Percentiles rank a stretch among this genome's conserved stretches.
Conservation (phyloP, 306 rosid species). For the Prinsepia uniflora region DNA sequence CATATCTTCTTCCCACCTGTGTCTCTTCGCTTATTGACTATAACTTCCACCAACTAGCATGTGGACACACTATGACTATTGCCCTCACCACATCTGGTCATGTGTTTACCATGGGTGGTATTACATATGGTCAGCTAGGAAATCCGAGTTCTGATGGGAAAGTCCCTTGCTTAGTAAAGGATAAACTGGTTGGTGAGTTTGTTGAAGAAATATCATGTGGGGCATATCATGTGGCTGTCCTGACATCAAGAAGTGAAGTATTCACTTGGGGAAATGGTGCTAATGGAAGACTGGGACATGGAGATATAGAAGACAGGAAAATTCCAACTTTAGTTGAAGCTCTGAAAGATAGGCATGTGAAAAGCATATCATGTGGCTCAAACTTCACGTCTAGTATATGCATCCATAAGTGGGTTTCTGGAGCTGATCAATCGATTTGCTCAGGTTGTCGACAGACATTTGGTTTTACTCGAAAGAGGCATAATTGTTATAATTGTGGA, state of each 20-base stretch:
- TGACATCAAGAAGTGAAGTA: slow-evolving; percentile 92
- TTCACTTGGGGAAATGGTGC: slow-evolving; percentile 96
- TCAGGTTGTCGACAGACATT: slow-evolving; percentile 88
- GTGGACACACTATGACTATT: slow-evolving; percentile 78
- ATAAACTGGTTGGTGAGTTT: slow-evolving; percentile 74
- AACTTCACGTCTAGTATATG: slow-evolving; percentile 78
- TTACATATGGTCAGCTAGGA: slow-evolving; percentile 77
- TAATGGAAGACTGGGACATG: slow-evolving; percentile 93
- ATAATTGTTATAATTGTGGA: slow-evolving; percentile 91
- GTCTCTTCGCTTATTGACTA: slow-evolving; percentile 80
- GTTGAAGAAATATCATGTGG: slow-evolving; percentile 95
- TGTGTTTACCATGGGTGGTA: slow-evolving; percentile 81
- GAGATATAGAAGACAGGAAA: slow-evolving; percentile 63
- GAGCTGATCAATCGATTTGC: slow-evolving; percentile 91
- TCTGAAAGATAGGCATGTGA: slow-evolving; percentile 76
- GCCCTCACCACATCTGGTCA: slow-evolving; percentile 92
- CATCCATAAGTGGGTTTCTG: slow-evolving; percentile 91
- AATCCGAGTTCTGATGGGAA: slow-evolving; percentile 77
- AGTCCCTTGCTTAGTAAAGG: slow-evolving; percentile 71
- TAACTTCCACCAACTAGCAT: slow-evolving; percentile 76
- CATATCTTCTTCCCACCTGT: slow-evolving; percentile 76
- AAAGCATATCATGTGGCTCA: slow-evolving; percentile 77
- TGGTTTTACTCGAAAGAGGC: slow-evolving; percentile 93
- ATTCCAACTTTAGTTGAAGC: slow-evolving; percentile 82
- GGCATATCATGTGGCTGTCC: slow-evolving; percentile 64